These are phyloP conservation scores for Zizania palustris DNA, from an alignment of 202 grass and related monocot species.

Conservation along the genomic window DNA sequence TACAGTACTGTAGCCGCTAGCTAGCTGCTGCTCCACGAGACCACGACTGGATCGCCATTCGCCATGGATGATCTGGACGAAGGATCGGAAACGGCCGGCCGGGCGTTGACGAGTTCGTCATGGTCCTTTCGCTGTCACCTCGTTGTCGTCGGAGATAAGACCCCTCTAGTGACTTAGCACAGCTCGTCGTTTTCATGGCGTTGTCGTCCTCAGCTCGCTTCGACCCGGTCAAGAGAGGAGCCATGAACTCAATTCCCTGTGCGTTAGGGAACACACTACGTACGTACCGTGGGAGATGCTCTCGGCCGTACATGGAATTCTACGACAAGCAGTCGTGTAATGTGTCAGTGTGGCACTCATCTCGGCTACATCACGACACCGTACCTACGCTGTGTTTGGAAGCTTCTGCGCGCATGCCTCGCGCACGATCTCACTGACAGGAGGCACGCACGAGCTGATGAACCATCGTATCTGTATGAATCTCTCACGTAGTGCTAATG, in stretches of 20 bases:
- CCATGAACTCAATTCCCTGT: neutral
- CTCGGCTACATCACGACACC: neutral
- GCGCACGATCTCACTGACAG: no score
- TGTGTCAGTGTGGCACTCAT: neutral
- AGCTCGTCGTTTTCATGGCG: neutral
- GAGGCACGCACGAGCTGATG: no score
- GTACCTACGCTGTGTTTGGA: neutral
- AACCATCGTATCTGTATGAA: no score
- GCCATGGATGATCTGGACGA: neutral
- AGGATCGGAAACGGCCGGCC: no score
- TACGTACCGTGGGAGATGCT: no score
- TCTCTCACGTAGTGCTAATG: neutral
- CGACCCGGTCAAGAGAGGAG: neutral
- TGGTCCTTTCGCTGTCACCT: neutral
- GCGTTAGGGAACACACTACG: neutral
- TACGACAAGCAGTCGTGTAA: neutral
- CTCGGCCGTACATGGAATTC: neutral
- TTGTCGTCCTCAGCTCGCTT: neutral
- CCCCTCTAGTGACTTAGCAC: neutral
- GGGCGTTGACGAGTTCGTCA: neutral
- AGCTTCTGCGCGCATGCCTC: neutral
- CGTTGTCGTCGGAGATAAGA: neutral
- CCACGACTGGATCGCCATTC: neutral
- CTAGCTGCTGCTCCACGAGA: neutral
- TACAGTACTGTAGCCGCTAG: neutral